Base-by-base conservation (phyloP, 2,329 filamentous ascomycete genomes). In the Cladosporium oxysporum region DNA sequence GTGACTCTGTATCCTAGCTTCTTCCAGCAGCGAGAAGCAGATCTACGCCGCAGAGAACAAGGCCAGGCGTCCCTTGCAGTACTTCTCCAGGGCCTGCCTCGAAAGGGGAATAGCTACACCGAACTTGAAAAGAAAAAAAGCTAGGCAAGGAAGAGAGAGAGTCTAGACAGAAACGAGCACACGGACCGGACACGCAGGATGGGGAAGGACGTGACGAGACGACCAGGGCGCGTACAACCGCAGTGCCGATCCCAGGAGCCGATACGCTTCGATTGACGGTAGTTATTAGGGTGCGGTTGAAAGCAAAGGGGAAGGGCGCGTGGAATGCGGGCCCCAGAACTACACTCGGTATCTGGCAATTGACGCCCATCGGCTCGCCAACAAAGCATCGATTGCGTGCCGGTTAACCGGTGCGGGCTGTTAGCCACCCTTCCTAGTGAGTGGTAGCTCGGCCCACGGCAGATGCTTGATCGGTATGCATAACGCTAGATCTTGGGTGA, bases 401-500 rank as follows among this genome's bases (percentile, higher is more conserved):
- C 60, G 60, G 10, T 53, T 62, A 62, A 55, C 60, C 60, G 60
- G 60, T 49, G 49, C 18, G 49, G 49, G 49, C n/a, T 18, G 33
- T 47, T 52, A 52, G 59, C 12, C 23, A 26, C 23, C 23, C 23
- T 26, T 26, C 23, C n/a, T 23, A 28, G 49, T 41, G 23, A 47
- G n/a, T 31, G 5, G 50, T 53, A 33, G 28, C 28, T 33, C 52
- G 52, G 52, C 10, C 2, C 5, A 18, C 60, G 60, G 60, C 49
- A 62, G 49, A 62, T 53, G 60, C 60, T 62, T 62, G 60, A 44
- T 62, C 23, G 37, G 14, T 62, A 62, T 62, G 60, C 60, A 55
- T 62, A 62, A 62, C 21, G 29, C 41, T 31, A 31, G 21, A 5
- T 33, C 28, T 47, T 47, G 21, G 21, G 11, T 14, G 10, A 53